phyloP scores from a whole-genome alignment of 345 rosid genomes.

The Syzygium aromaticum region DNA sequence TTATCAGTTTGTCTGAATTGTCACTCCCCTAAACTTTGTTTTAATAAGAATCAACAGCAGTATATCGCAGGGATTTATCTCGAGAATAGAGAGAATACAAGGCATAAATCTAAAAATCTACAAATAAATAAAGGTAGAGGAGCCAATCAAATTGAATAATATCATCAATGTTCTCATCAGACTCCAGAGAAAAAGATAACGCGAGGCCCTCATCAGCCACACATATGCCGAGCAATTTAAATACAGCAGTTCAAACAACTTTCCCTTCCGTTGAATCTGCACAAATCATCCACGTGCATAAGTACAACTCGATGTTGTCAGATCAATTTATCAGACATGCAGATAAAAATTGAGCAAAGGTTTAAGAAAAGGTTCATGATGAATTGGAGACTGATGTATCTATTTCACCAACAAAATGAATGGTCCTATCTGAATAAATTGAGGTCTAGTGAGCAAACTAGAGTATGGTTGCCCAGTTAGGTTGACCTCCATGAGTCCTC shows the following conservation, averaged over 20 bases:
- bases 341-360: neutral
- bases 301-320: neutral
- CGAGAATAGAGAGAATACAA: neutral
- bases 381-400: neutral
- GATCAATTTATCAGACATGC: neutral
- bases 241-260: neutral
- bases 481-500: neutral
- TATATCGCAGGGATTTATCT: neutral
- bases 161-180: neutral
- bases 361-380: neutral
- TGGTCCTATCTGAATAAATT: neutral
- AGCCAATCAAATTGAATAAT: neutral
- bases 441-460: neutral
- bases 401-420: neutral
- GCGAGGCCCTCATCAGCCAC: neutral
- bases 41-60: neutral
- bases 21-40: neutral
- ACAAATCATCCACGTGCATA: neutral
- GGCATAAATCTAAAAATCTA: neutral
- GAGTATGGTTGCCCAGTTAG: neutral
- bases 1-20: neutral
- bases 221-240: neutral
- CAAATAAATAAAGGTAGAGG: neutral
- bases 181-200: neutral
- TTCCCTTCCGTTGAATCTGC: neutral